Conservation (phyloP, 345 rosid species). For the Acer negundo region DNA sequence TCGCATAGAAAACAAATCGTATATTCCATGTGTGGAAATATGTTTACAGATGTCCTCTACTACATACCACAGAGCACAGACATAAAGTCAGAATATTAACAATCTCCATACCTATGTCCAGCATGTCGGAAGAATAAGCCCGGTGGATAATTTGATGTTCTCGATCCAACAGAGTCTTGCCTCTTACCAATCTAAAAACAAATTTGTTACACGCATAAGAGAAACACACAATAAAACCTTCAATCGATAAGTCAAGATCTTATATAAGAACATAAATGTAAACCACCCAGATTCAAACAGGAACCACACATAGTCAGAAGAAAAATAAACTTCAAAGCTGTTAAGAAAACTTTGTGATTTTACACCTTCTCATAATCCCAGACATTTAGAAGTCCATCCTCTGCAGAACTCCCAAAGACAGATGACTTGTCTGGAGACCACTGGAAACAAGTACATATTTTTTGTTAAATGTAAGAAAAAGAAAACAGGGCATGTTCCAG, state of each 20-base stretch:
- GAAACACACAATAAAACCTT: neutral
- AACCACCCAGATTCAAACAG: neutral
- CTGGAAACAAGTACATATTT: constrained; percentile 37
- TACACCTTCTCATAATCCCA: constrained; percentile 90
- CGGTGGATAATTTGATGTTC: constrained; percentile 43
- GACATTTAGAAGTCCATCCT: constrained; percentile 87
- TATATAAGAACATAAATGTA: neutral
- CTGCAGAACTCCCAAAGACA: constrained; percentile 94
- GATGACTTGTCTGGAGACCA: constrained; percentile 93
- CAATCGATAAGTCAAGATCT: neutral
- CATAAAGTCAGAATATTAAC: neutral
- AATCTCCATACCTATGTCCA: constrained; percentile 54
- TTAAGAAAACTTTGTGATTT: constrained; percentile 9
- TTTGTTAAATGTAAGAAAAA: constrained; percentile 6
- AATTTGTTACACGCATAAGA: neutral
- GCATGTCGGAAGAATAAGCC: constrained; percentile 72
- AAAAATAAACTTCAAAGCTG: too few species aligned
- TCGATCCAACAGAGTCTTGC: constrained; percentile 40
- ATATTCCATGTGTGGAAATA: neutral
- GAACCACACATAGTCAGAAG: neutral
- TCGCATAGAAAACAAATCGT: neutral
- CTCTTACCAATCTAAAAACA: constrained; percentile 43
- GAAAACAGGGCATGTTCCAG: neutral
- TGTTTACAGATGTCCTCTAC: neutral
- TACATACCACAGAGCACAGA: neutral